Percentiles rank a stretch among this genome's conserved stretches.
phyloP scores from a whole-genome alignment of 2,329 filamentous ascomycete species.

The Samsoniella hepiali region DNA sequence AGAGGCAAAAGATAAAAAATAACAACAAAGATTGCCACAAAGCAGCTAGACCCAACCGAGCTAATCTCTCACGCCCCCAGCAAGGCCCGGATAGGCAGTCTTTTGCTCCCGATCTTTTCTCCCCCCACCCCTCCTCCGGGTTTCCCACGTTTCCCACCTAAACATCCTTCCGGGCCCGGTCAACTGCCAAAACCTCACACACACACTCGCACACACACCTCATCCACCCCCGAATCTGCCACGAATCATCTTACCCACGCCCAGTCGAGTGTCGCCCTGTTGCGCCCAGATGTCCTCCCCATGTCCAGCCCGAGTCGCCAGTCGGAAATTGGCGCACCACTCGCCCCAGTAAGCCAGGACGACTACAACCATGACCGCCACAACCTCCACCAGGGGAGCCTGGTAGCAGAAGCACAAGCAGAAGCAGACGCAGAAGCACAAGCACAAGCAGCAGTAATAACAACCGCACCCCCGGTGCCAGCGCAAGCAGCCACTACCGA shows the following conservation, averaged over 20 bases:
- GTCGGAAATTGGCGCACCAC: constrained; percentile 54
- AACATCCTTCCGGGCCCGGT: constrained; percentile 3
- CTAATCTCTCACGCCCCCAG: background rate
- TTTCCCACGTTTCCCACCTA: constrained; percentile 14
- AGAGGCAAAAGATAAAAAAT: background rate
- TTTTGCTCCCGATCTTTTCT: constrained; percentile 4
- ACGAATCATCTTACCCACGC: constrained; percentile 28
- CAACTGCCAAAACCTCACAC: constrained; percentile 5
- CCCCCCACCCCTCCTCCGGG: constrained; percentile 10
- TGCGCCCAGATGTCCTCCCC: constrained; percentile 52
- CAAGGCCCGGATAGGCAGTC: background rate
- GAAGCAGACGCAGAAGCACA: too few relatives aligned
- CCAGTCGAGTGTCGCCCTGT: constrained; percentile 22
- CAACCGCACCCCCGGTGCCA: background rate
- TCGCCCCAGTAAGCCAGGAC: constrained; percentile 41
- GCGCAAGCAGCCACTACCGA: background rate
- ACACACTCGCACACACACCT: background rate
- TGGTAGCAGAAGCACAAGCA: constrained; percentile 11
- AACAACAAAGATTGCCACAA: background rate
- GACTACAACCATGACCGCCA: constrained; percentile 20
- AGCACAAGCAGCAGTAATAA: background rate
- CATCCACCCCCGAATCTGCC: constrained; percentile 3
- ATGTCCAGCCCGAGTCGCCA: constrained; percentile 53
- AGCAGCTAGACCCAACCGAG: background rate
- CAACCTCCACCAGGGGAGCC: background rate